These are phyloP conservation scores for Penicillium malachiteum DNA, from an alignment of 495 filamentous ascomycete species.

Conservation along the genomic window DNA sequence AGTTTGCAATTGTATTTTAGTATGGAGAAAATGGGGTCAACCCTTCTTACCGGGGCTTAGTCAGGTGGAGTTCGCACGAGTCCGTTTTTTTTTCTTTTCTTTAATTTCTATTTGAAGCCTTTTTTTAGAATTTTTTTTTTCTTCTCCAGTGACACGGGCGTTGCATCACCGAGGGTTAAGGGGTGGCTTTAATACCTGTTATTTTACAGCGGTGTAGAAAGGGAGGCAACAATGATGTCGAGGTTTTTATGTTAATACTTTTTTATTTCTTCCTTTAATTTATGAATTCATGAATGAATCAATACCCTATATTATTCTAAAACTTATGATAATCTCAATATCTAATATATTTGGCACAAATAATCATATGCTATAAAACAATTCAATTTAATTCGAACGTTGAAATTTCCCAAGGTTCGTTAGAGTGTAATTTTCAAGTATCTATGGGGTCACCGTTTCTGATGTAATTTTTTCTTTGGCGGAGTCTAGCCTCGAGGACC, in stretches of 20 bases:
- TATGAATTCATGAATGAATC: neutral
- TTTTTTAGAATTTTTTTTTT: conserved; percentile 24
- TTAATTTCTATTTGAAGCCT: conserved; percentile 9
- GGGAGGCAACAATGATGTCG: neutral
- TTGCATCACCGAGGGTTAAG: conserved; percentile 28
- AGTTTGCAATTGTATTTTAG: neutral
- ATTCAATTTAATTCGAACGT: too few species aligned
- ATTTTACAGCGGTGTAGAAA: neutral
- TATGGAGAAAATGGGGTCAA: conserved; percentile 1
- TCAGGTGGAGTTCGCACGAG: conserved; percentile 26
- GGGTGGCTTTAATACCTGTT: neutral
- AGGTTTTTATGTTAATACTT: neutral
- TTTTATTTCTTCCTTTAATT: neutral
- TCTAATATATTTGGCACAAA: too few species aligned
- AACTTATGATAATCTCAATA: too few species aligned
- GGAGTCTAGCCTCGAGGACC: conserved; percentile 4
- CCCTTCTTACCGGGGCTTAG: conserved; percentile 6
- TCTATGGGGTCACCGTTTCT: neutral
- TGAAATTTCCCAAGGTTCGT: neutral
- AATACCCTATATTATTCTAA: too few species aligned
- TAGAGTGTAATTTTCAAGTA: neutral
- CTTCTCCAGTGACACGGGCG: conserved; percentile 25
- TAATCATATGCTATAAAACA: too few species aligned
- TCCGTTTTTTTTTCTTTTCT: conserved; percentile 13
- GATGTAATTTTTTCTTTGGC: too few species aligned